Conservation (phyloP, 2,329 filamentous ascomycete genomes). For the Polychaeton citri region DNA sequence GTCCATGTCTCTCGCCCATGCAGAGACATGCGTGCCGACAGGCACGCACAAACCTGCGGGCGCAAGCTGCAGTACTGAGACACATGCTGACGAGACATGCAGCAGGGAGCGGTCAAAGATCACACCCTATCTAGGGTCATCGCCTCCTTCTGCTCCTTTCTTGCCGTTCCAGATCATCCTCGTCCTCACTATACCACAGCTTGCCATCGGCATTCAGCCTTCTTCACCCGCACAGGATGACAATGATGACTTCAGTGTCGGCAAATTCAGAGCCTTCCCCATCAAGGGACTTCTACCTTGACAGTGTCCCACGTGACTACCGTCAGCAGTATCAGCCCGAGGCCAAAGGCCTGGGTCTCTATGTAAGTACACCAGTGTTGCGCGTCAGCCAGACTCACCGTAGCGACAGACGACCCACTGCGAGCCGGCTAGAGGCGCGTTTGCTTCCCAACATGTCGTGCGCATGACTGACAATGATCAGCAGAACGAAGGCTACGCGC, state of each 20-base stretch:
- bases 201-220: background rate
- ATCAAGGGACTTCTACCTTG: constrained; percentile 21
- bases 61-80: constrained; percentile 12
- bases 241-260: constrained; percentile 14
- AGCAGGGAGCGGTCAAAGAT: constrained; percentile 9
- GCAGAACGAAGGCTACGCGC: constrained; percentile 3
- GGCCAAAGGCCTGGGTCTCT: constrained; percentile 17
- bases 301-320: constrained; percentile 27
- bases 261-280: constrained; percentile 11
- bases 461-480: constrained; percentile 1
- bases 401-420: constrained; percentile 2
- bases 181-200: background rate
- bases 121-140: constrained; percentile 3
- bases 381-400: background rate
- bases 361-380: constrained; percentile 11
- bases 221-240: background rate
- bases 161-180: constrained; percentile 1
- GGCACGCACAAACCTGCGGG: constrained; percentile 17
- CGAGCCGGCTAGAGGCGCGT: constrained; percentile 1
- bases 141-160: constrained; percentile 1
- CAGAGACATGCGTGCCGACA: constrained; percentile 13
- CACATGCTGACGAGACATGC: constrained; percentile 22
- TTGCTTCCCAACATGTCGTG: too few relatives aligned
- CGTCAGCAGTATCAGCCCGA: constrained; percentile 19
- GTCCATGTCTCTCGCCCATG: constrained; percentile 7